These are phyloP conservation scores for Xylariales sp. DNA, from an alignment of 2,329 filamentous ascomycete genomes.

Conservation along the genomic window DNA sequence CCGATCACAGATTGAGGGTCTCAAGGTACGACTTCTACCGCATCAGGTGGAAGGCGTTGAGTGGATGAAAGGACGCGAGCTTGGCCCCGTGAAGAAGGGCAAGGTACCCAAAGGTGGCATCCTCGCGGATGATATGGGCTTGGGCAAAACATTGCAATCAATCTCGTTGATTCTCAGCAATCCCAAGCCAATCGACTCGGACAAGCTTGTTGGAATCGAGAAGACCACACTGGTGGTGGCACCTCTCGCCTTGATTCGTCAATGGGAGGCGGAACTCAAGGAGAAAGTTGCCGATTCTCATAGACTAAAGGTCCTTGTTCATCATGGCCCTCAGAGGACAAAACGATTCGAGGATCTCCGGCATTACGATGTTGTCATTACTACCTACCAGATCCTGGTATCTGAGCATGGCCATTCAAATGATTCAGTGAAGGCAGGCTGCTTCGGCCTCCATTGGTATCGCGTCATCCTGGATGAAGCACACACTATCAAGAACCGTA, in stretches of 20 bases:
- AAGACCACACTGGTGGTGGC: conserved; percentile 88
- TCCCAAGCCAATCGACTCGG: conserved; percentile 54
- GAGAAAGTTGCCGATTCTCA: conserved; percentile 70
- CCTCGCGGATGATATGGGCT: conserved; percentile 93
- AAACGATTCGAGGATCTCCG: conserved; percentile 74
- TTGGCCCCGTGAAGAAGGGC: conserved; percentile 77
- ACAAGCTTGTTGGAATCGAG: conserved; percentile 54
- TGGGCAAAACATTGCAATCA: conserved; percentile 94
- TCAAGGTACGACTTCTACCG: conserved; percentile 82
- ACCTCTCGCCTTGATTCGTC: conserved; percentile 87
- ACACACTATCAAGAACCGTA: conserved; percentile 97
- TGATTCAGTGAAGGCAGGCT: conserved; percentile 66
- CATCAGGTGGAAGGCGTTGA: conserved; percentile 91
- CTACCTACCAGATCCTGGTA: conserved; percentile 91
- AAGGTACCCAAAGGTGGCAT: conserved; percentile 87
- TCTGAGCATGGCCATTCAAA: conserved; percentile 77
- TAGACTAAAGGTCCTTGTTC: conserved; percentile 75
- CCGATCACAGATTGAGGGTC: conserved; percentile 67
- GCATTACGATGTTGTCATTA: conserved; percentile 90
- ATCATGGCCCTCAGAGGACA: conserved; percentile 82
- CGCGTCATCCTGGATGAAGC: conserved; percentile 93
- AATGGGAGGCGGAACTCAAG: conserved; percentile 93
- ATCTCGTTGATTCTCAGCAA: conserved; percentile 85
- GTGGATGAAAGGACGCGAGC: conserved; percentile 94
- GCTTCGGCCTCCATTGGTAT: conserved; percentile 92